Conservation (phyloP, 768 basidiomycete species). For the Amanita molliuscula region DNA sequence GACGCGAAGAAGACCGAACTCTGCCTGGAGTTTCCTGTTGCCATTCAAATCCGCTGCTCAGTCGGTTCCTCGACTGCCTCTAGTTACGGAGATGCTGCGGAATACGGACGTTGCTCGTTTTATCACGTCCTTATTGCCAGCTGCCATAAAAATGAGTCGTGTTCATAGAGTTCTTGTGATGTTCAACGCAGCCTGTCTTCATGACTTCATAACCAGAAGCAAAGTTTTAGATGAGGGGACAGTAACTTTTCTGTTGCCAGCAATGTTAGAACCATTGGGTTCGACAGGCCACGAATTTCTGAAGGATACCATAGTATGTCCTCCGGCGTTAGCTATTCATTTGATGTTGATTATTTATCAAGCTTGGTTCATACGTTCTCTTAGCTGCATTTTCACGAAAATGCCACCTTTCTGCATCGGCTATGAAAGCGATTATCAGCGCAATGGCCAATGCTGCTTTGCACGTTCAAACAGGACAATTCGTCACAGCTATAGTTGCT, state of each 20-base stretch:
- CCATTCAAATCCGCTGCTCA: slow-evolving; percentile 73
- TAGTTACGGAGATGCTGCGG: slow-evolving; percentile 71
- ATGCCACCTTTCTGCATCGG: slow-evolving; percentile 44
- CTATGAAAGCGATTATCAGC: slow-evolving; percentile 47
- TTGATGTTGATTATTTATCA: slow-evolving; percentile 67
- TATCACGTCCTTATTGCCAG: slow-evolving; percentile 53
- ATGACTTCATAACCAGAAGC: slow-evolving; percentile 64
- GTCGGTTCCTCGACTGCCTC: slow-evolving; percentile 56
- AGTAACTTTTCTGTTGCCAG: slow-evolving; percentile 54
- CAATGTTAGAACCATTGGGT: slow-evolving; percentile 49
- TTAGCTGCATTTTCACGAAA: slow-evolving; percentile 63
- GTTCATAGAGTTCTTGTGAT: slow-evolving; percentile 66
- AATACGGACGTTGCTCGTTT: slow-evolving; percentile 67
- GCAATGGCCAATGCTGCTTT: slow-evolving; percentile 42
- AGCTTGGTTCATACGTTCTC: slow-evolving; percentile 72
- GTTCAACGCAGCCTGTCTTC: slow-evolving; percentile 72
- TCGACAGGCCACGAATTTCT: slow-evolving; percentile 19
- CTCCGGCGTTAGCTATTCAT: slow-evolving; percentile 21
- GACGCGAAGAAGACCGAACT: slow-evolving; percentile 36
- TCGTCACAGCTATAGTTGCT: slow-evolving; percentile 54
- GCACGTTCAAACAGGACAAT: slow-evolving; percentile 42
- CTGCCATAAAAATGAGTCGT: slow-evolving; percentile 36
- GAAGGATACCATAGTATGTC: slow-evolving; percentile 48
- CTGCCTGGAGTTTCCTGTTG: slow-evolving; percentile 58
- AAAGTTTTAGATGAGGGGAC: slow-evolving; percentile 55